A percentile compares a stretch with the other conserved stretches of the same genome.
These are phyloP conservation scores for Bruguiera sexangula DNA, from an alignment of 345 rosid genomes.

Conservation along the genomic window DNA sequence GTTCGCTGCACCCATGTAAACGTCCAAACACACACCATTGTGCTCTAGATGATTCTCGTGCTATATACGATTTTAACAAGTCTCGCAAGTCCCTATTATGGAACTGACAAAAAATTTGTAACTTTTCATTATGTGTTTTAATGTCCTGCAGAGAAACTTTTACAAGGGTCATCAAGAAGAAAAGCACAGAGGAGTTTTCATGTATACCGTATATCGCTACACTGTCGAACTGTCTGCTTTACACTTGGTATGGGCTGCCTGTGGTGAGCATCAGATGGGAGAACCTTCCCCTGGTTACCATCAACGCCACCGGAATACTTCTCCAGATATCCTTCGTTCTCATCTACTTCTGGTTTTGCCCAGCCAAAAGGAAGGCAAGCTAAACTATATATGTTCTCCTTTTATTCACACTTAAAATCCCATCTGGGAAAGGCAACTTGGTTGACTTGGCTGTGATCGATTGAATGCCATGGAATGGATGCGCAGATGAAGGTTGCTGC, in stretches of 20 bases:
- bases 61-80: neutral
- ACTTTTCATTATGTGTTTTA: neutral
- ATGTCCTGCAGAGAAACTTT: constrained; percentile 61
- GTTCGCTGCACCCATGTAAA: constrained; percentile 69
- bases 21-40: neutral
- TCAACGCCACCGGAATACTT: constrained; percentile 72
- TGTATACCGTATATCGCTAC: constrained; percentile 70
- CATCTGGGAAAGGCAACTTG: too few relatives aligned
- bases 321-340: constrained; percentile 61
- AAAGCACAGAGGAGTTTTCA: constrained; percentile 72
- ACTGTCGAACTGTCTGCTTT: constrained; percentile 63
- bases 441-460: too few relatives aligned
- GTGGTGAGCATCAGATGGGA: constrained; percentile 79
- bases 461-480: neutral
- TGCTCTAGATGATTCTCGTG: neutral
- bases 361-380: constrained; percentile 57
- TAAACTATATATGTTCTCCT: neutral
- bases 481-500: constrained; percentile 55
- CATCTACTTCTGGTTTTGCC: constrained; percentile 53
- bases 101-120: neutral
- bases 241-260: constrained; percentile 85
- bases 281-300: constrained; percentile 64
- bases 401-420: too few relatives aligned
- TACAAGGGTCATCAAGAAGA: constrained; percentile 58
- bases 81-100: neutral